Conservation (phyloP, 352 stramenopile species). For the Globisporangium nagaii region DNA sequence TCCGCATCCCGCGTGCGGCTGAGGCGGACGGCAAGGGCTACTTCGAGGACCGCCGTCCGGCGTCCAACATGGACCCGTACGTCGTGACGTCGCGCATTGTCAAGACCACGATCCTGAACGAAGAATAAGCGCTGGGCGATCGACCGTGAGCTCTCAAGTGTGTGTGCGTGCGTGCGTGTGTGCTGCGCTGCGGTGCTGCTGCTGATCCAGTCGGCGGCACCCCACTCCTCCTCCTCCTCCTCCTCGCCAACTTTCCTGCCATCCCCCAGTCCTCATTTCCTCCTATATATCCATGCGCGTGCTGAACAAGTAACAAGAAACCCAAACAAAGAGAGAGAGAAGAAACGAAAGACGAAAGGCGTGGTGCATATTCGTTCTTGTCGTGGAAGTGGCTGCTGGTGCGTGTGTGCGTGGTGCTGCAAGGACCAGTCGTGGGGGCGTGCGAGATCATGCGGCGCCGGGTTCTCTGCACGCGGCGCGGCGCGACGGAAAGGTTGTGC, state of each 20-base stretch:
- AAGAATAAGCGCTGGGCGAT: conserved; percentile 30
- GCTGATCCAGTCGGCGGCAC: no score
- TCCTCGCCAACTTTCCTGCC: no score
- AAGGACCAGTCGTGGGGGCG: background rate
- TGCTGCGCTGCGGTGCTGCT: background rate
- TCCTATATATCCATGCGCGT: conserved; percentile 4
- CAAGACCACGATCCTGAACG: conserved; percentile 90
- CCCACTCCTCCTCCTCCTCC: no score
- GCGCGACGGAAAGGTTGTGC: background rate
- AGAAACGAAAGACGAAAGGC: no score
- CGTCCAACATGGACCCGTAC: conserved; percentile 99
- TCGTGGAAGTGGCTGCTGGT: background rate
- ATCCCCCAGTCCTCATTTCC: no score
- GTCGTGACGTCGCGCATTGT: conserved; percentile 96
- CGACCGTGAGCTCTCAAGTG: background rate
- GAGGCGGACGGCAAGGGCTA: conserved; percentile 90
- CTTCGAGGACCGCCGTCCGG: conserved; percentile 95
- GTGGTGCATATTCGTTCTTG: no score
- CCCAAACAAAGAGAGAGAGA: conserved; percentile 3
- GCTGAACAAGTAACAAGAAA: conserved; percentile 3
- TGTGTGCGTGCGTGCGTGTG: background rate
- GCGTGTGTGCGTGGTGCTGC: background rate
- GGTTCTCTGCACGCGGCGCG: background rate
- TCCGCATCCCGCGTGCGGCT: conserved; percentile 90
- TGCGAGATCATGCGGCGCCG: background rate